Evolutionary conservation across 192 early-diverging fungal species (phyloP).

Genomic region (Coemansia sp.): DNA sequence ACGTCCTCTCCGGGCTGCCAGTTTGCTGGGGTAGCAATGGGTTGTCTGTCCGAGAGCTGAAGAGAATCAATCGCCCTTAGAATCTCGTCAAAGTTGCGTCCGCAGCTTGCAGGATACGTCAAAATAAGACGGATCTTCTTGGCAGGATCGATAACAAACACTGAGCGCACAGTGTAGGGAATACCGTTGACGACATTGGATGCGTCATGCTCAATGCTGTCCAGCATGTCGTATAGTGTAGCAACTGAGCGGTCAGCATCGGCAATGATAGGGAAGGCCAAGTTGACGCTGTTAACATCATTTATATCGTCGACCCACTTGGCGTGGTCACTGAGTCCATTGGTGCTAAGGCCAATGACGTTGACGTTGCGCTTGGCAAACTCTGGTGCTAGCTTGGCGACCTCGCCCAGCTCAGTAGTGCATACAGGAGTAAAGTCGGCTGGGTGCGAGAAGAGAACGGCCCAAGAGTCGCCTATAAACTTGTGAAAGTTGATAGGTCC

Average conservation of each 20-base stretch:
- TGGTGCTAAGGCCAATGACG: slow-evolving; percentile 91
- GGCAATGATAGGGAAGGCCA: slow-evolving; percentile 93
- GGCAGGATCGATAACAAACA: slow-evolving; percentile 92
- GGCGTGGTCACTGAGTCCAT: slow-evolving; percentile 77
- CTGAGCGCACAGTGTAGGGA: slow-evolving; percentile 92
- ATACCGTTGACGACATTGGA: slow-evolving; percentile 87
- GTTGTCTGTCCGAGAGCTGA: slow-evolving; percentile 83
- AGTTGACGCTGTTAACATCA: slow-evolving; percentile 73
- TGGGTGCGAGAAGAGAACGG: slow-evolving; percentile 97
- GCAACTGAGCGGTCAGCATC: slow-evolving; percentile 84
- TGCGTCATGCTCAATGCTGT: slow-evolving; percentile 79
- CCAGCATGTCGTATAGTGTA: slow-evolving; percentile 95
- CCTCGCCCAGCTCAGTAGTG: slow-evolving; percentile 94
- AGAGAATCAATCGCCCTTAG: slow-evolving; percentile 90
- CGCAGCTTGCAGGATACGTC: slow-evolving; percentile 88
- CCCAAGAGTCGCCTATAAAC: slow-evolving; percentile 84
- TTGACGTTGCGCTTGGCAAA: slow-evolving; percentile 81
- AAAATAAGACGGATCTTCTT: slow-evolving; percentile 87
- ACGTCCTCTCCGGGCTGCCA: slow-evolving; percentile 88
- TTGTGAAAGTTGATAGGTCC: slow-evolving; percentile 92
- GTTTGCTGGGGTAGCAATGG: slow-evolving; percentile 91
- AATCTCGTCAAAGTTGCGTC: slow-evolving; percentile 98
- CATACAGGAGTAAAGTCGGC: slow-evolving; percentile 96
- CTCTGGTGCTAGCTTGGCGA: slow-evolving; percentile 76
- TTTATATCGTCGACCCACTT: slow-evolving; percentile 94